Conservation (phyloP, 2,329 filamentous ascomycete species). For the Aspergillus intermedius region DNA sequence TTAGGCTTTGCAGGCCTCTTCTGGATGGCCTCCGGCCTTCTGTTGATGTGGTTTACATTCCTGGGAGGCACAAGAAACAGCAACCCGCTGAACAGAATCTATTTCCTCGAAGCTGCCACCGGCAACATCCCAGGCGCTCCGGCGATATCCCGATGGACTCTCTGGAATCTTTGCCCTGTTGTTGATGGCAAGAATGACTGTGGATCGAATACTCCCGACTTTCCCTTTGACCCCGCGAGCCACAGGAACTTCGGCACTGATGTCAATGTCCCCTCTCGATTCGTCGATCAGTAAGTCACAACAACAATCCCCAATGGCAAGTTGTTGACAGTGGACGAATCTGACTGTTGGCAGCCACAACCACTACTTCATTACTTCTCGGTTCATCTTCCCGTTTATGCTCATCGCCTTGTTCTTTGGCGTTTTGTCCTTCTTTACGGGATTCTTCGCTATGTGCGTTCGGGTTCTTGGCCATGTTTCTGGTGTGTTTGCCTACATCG, state of each 20-base stretch:
- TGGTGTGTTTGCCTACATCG: constrained; percentile 46
- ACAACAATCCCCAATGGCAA: constrained; percentile 6
- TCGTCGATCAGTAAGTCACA: constrained; percentile 44
- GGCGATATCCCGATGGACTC: constrained; percentile 73
- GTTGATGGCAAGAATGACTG: constrained; percentile 57
- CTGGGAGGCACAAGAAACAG: constrained; percentile 53
- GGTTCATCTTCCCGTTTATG: constrained; percentile 90
- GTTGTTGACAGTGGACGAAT: neutral
- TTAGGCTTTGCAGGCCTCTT: constrained; percentile 54
- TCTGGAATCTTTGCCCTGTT: constrained; percentile 72
- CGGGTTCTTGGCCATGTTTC: constrained; percentile 48
- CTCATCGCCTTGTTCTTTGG: constrained; percentile 76
- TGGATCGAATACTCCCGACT: constrained; percentile 55
- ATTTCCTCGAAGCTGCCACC: constrained; percentile 79
- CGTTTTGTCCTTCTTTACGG: constrained; percentile 39
- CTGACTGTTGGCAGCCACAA: constrained; percentile 39
- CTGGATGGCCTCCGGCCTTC: constrained; percentile 54
- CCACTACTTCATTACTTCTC: constrained; percentile 75
- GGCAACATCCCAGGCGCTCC: constrained; percentile 63
- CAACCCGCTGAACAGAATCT: constrained; percentile 64
- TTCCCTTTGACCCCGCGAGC: constrained; percentile 56
- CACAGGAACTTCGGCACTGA: constrained; percentile 54
- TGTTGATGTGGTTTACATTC: constrained; percentile 61
- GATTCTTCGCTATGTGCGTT: constrained; percentile 45
- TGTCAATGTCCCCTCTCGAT: constrained; percentile 46